Conservation (phyloP, 768 basidiomycete species). For the Crassisporium funariophilum region DNA sequence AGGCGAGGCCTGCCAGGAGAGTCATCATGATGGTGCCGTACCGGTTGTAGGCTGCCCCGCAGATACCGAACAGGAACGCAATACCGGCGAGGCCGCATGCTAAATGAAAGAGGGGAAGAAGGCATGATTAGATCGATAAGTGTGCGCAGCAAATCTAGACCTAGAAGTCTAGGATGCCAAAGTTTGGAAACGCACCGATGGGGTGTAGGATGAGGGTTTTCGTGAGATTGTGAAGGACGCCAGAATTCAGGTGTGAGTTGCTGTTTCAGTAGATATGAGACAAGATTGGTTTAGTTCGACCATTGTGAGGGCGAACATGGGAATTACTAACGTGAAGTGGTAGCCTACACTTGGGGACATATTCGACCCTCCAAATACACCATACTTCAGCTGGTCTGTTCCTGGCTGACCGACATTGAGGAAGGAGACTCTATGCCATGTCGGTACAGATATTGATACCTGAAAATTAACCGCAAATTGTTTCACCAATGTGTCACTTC, state of each 20-base stretch:
- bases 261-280: conserved; percentile 24
- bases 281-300: neutral
- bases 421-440: conserved; percentile 73
- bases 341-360: conserved; percentile 61
- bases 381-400: conserved; percentile 51
- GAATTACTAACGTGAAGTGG: conserved; percentile 43
- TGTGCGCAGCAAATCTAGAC: too few species aligned
- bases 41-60: conserved; percentile 65
- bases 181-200: conserved; percentile 51
- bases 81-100: conserved; percentile 68
- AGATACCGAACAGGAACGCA: conserved; percentile 68
- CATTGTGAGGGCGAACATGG: neutral
- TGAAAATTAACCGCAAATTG: conserved; percentile 22
- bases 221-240: conserved; percentile 69
- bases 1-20: conserved; percentile 63
- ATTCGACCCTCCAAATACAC: conserved; percentile 79
- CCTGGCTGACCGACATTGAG: conserved; percentile 49
- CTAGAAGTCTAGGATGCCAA: too few species aligned
- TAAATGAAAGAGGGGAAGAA: conserved; percentile 16
- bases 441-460: conserved; percentile 75
- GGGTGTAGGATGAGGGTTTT: conserved; percentile 77
- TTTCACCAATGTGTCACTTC: neutral
- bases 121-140: neutral
- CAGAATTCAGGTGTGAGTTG: conserved; percentile 48
- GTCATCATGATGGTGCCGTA: conserved; percentile 79